Evolutionary conservation across 2,329 filamentous ascomycete species (phyloP).

Genomic region (Conoideocrella luteorostrata): DNA sequence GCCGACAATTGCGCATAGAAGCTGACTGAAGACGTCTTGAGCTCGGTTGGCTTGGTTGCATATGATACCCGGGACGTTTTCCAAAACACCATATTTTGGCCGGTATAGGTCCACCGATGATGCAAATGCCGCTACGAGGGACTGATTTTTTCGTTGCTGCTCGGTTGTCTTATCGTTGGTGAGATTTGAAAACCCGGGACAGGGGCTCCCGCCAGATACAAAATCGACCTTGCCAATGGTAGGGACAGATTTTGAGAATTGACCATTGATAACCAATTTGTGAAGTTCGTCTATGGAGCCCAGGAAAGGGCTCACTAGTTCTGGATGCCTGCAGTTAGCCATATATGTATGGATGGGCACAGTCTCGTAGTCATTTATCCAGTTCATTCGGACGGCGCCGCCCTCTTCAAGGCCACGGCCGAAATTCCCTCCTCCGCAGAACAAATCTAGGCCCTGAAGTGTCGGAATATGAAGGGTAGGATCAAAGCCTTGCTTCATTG

Average conservation of each 20-base stretch:
- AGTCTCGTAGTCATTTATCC: conserved; percentile 60
- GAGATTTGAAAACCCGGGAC: conserved; percentile 64
- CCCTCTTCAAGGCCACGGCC: conserved; percentile 71
- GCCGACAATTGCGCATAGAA: conserved; percentile 66
- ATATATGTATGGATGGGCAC: conserved; percentile 66
- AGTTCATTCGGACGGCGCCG: conserved; percentile 56
- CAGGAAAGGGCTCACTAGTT: conserved; percentile 48
- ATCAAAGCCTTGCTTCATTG: conserved; percentile 50
- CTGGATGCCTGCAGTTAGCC: conserved; percentile 49
- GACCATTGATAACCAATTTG: conserved; percentile 44
- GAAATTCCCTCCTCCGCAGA: conserved; percentile 72
- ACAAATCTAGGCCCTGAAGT: conserved; percentile 62
- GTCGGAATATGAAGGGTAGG: conserved; percentile 28
- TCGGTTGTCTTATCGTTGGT: conserved; percentile 52
- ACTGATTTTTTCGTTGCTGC: conserved; percentile 61
- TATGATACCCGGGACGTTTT: conserved; percentile 68
- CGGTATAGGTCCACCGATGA: conserved; percentile 69
- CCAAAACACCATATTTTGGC: conserved; percentile 67
- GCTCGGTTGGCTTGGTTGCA: conserved; percentile 35
- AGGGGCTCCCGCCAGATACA: conserved; percentile 68
- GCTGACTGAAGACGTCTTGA: conserved; percentile 64
- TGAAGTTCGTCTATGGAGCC: conserved; percentile 70
- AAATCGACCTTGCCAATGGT: conserved; percentile 58
- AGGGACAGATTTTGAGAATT: conserved; percentile 42
- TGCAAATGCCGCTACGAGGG: conserved; percentile 69